phyloP scores from a whole-genome alignment of 1,284 basidiomycete genomes.

The Cyathus pygmaeus region DNA sequence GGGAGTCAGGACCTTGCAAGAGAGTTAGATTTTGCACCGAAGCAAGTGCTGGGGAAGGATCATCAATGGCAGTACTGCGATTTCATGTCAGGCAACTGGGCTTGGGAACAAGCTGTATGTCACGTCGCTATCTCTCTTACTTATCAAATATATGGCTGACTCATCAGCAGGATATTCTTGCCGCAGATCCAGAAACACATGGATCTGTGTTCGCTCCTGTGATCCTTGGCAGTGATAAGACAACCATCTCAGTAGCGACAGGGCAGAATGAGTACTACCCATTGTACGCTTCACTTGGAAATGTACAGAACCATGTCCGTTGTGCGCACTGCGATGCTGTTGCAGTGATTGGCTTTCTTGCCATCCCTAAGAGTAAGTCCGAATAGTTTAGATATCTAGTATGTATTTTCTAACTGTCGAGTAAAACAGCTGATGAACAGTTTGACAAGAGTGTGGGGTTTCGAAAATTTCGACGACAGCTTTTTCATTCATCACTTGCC shows the following conservation, averaged over 20 bases:
- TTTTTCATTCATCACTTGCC: constrained; percentile 37
- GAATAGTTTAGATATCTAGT: no score
- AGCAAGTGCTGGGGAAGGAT: constrained; percentile 11
- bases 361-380: constrained; percentile 15
- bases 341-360: constrained; percentile 1
- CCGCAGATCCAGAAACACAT: constrained; percentile 19
- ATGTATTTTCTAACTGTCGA: background rate
- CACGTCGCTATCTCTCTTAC: background rate
- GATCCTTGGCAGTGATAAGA: constrained; percentile 49
- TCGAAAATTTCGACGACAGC: constrained; percentile 34
- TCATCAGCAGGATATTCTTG: constrained; percentile 17
- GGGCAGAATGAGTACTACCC: constrained; percentile 30
- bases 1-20: constrained; percentile 20
- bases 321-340: constrained; percentile 4
- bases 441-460: constrained; percentile 19
- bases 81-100: constrained; percentile 14
- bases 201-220: constrained; percentile 41
- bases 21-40: constrained; percentile 31
- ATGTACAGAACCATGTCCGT: constrained; percentile 10
- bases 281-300: constrained; percentile 26
- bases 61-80: constrained; percentile 2
- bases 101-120: constrained; percentile 11
- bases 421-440: constrained; percentile 5
- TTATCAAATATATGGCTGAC: constrained; percentile 7
- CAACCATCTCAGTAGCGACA: constrained; percentile 35